A percentile compares a stretch with the other conserved stretches of the same genome.
These are phyloP conservation scores for Boletellus sp. DNA, from an alignment of 768 basidiomycete species.

Conservation along the genomic window DNA sequence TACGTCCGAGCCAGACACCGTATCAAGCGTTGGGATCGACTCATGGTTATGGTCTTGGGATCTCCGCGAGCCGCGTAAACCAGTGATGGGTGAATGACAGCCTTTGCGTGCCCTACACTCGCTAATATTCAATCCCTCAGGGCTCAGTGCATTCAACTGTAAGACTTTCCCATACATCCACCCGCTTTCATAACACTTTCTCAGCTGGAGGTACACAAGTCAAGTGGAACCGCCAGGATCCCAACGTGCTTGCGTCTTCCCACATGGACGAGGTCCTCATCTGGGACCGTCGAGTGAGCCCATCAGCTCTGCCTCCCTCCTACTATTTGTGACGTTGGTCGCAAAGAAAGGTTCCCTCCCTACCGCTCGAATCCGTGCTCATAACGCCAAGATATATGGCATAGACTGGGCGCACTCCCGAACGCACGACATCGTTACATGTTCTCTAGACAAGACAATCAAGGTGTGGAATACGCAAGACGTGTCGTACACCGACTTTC, in stretches of 20 bases:
- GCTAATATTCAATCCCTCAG: conserved; percentile 19
- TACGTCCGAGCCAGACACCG: conserved; percentile 74
- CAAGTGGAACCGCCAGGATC: conserved; percentile 92
- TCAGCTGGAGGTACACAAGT: conserved; percentile 89
- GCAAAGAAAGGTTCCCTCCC: conserved; percentile 85
- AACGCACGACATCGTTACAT: conserved; percentile 83
- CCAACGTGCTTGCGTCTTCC: conserved; percentile 83
- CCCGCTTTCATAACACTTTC: background rate
- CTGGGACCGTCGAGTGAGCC: conserved; percentile 87
- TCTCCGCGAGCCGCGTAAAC: conserved; percentile 63
- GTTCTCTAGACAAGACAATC: conserved; percentile 91
- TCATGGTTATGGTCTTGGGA: conserved; percentile 97
- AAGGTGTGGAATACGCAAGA: conserved; percentile 66
- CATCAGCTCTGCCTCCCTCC: background rate
- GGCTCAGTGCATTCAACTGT: conserved; percentile 60
- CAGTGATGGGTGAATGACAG: conserved; percentile 54
- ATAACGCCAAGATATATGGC: conserved; percentile 92
- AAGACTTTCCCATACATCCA: conserved; percentile 11
- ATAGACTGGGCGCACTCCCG: conserved; percentile 89
- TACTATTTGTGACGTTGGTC: conserved; percentile 3
- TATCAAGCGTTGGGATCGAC: conserved; percentile 90
- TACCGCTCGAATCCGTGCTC: conserved; percentile 69
- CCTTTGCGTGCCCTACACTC: background rate
- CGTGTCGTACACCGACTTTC: conserved; percentile 15
- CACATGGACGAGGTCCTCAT: conserved; percentile 84